These are phyloP conservation scores for Capniomyces stellatus DNA, from an alignment of 371 early-diverging fungal genomes.

Conservation along the genomic window DNA sequence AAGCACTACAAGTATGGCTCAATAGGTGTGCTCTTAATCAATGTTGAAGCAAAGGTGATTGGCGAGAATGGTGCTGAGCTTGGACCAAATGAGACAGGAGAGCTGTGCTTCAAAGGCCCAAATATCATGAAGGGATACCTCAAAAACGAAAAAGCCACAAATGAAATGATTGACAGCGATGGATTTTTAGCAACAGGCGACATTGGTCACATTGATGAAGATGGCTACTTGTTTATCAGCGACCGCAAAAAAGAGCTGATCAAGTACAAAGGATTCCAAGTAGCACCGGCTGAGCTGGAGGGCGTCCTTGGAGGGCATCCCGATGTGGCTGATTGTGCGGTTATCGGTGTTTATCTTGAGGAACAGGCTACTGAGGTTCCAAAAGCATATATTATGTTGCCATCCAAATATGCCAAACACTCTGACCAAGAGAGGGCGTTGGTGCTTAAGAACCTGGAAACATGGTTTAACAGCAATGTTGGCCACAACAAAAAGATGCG, in stretches of 20 bases:
- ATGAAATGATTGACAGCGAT: slow-evolving; percentile 53
- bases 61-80: slow-evolving; percentile 31
- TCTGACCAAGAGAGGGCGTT: slow-evolving; percentile 11
- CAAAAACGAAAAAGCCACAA: slow-evolving; percentile 59
- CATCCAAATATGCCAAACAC: slow-evolving; percentile 11
- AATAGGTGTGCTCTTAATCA: slow-evolving; percentile 47
- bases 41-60: slow-evolving; percentile 49
- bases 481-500: slow-evolving; percentile 56
- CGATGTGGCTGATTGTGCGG: slow-evolving; percentile 56
- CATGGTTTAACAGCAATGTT: slow-evolving; percentile 38
- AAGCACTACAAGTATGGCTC: slow-evolving; percentile 27
- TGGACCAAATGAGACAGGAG: slow-evolving; percentile 35
- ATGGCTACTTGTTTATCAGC: slow-evolving; percentile 41
- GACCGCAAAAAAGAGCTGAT: slow-evolving; percentile 64
- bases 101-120: slow-evolving; percentile 84
- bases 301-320: slow-evolving; percentile 51
- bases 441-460: slow-evolving; percentile 25
- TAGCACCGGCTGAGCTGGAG: slow-evolving; percentile 76
- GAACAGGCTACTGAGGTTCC: slow-evolving; percentile 44
- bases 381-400: slow-evolving; percentile 9
- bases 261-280: slow-evolving; percentile 48
- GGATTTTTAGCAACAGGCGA: slow-evolving; percentile 97
- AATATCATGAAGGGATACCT: slow-evolving; percentile 74
- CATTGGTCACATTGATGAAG: slow-evolving; percentile 54
- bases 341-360: slow-evolving; percentile 45